Evolutionary conservation across 208 protist species (phyloP).

Genomic region (Acanthamoeba royreba): DNA sequence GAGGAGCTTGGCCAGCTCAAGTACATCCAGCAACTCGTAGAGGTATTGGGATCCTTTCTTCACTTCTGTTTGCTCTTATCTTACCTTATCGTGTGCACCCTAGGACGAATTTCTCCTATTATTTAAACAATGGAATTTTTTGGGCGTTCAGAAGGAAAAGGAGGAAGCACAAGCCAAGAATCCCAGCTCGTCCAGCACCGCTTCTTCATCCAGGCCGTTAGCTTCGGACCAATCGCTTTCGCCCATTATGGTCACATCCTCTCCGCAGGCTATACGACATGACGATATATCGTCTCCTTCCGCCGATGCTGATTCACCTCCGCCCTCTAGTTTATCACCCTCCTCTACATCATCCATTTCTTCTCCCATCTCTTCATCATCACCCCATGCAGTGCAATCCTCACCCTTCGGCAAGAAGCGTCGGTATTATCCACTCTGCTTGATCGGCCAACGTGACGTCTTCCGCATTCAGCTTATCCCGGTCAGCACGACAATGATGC

Average conservation of each 20-base stretch:
- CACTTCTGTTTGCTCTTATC: too few relatives aligned
- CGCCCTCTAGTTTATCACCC: background rate
- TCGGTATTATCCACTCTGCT: conserved; percentile 7
- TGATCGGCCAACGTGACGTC: background rate
- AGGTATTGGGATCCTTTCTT: background rate
- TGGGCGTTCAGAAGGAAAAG: background rate
- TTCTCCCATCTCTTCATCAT: background rate
- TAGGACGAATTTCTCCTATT: background rate
- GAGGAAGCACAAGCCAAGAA: background rate
- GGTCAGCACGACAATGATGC: background rate
- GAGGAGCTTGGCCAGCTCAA: background rate
- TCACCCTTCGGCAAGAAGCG: background rate
- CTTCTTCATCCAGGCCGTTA: background rate
- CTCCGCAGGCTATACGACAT: too few relatives aligned
- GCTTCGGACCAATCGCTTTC: too few relatives aligned
- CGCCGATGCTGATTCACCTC: background rate
- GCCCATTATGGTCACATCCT: too few relatives aligned
- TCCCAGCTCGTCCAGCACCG: background rate
- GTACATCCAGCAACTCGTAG: conserved; percentile 4
- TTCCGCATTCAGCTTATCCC: conserved; percentile 24
- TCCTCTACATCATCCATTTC: background rate
- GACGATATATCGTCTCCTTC: too few relatives aligned
- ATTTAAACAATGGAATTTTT: background rate
- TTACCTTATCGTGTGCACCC: background rate
- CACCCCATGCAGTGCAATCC: background rate